phyloP scores from a whole-genome alignment of 78 protist genomes.

The Cavenderia fasciculata region DNA sequence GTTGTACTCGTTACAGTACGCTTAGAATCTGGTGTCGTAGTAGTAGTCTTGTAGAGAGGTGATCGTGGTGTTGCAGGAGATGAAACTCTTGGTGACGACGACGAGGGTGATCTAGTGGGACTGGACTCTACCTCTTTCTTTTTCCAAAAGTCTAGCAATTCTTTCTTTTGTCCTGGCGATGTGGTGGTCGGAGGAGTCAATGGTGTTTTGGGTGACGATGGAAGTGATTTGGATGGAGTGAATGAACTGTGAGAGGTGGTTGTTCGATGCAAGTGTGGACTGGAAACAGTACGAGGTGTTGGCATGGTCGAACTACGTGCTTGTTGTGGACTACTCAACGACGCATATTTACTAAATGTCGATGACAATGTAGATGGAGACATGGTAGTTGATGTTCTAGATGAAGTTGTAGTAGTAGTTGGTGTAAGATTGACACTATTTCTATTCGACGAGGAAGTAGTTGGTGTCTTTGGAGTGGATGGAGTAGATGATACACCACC shows the following conservation, averaged over 20 bases:
- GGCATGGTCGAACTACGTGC: too few relatives aligned
- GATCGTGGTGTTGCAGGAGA: neutral
- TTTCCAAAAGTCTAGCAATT: slow-evolving; percentile 43
- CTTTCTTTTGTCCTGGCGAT: neutral
- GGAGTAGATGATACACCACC: neutral
- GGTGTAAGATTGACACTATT: neutral
- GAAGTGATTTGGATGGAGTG: neutral
- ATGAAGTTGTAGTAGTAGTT: neutral
- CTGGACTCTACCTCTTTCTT: slow-evolving; percentile 24
- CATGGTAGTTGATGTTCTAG: neutral
- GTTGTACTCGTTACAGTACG: too few relatives aligned
- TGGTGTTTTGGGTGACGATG: slow-evolving; percentile 22
- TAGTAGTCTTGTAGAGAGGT: neutral
- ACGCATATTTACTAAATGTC: neutral
- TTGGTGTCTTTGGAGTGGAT: neutral
- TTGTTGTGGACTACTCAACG: too few relatives aligned
- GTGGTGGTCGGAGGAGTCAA: neutral
- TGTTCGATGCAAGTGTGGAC: slow-evolving; percentile 10
- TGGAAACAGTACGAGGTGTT: slow-evolving; percentile 22
- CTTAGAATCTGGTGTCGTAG: too few relatives aligned
- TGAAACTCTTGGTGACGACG: neutral
- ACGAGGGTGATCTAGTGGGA: neutral
- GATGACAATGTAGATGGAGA: neutral
- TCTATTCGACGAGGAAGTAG: neutral
- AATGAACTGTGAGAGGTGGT: neutral